Base-by-base conservation (phyloP, 2,329 filamentous ascomycete species). In the Thermoascus crustaceus region DNA sequence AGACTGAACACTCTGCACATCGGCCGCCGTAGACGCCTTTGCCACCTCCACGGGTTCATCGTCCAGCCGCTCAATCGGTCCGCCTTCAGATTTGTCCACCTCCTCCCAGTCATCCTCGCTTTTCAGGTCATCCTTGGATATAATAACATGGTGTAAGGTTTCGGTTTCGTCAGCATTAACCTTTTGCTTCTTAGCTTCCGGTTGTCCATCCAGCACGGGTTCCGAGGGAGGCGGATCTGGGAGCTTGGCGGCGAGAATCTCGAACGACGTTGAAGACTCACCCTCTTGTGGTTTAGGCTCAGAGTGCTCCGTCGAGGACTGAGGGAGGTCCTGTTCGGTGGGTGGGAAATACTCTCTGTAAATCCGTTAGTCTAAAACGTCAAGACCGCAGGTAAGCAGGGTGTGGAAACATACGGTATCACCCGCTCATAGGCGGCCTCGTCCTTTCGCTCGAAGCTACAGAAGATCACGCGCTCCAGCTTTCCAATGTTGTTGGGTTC, bases 381-480 rank as follows among this genome's bases (percentile, higher is more conserved):
- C 14, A 13, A 36, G 11, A n/a, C 8, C 14, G 35, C 27, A 34
- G 13, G 7, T 14, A 30, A 26, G 17, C 5, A 19, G 17, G 1
- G 19, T 22, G 10, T 38, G n/a, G 24, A 11, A 13, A 75, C 82
- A 69, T 62, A 94, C 87, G 88, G 84, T 7, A 94, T 60, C 22
- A 69, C 63, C 16, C 73, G 48, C 34, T 79, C 69, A 57, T 96
- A 96, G 0, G 82, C 80, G 24, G 66, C 60, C 40, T 82, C 76
- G 49, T 96, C 88, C 61, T 88, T 88, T 35, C 68, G 58, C 55
- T 83, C 69, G 58, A 94, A 95, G 10, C 80, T 84, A 52, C 88
- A 88, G 63, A 96, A 94, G 11, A 94, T 71, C 8, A 96, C 75
- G 47, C 77, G 75, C 29, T 85, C 75, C 19, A 95, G 52, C 48